These are phyloP conservation scores for Afroboletus lepidellus DNA, from an alignment of 1,284 basidiomycete genomes.

Conservation along the genomic window DNA sequence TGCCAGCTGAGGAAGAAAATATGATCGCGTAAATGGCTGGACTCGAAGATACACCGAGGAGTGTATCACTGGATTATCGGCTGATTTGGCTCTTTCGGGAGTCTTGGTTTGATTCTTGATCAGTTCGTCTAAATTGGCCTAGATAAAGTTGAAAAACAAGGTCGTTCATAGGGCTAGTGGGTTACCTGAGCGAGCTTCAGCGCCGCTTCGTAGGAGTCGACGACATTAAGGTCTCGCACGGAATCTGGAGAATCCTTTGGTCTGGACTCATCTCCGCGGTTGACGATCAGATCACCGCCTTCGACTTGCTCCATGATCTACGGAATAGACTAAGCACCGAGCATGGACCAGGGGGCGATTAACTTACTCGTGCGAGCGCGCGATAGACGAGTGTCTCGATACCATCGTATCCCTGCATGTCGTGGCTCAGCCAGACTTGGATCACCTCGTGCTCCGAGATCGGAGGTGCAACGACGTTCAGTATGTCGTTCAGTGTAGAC, in stretches of 20 bases:
- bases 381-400: constrained; percentile 95
- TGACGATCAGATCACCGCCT: constrained; percentile 87
- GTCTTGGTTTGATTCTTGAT: constrained; percentile 59
- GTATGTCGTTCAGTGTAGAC: constrained; percentile 84
- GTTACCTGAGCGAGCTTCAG: constrained; percentile 76
- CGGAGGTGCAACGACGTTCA: constrained; percentile 96
- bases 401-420: constrained; percentile 96
- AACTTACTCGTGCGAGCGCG: constrained; percentile 69
- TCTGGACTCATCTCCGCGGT: constrained; percentile 74
- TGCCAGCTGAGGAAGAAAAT: constrained; percentile 41
- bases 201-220: constrained; percentile 82
- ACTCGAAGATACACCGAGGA: constrained; percentile 93
- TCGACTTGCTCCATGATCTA: constrained; percentile 93
- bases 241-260: constrained; percentile 54
- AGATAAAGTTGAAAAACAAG: neutral
- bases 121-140: constrained; percentile 80
- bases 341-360: neutral
- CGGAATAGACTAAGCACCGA: constrained; percentile 5
- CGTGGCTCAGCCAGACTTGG: constrained; percentile 92
- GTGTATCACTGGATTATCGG: constrained; percentile 77
- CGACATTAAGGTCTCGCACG: constrained; percentile 73
- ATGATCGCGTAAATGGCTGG: constrained; percentile 77
- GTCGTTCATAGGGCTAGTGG: neutral
- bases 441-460: constrained; percentile 98
- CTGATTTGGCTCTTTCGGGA: constrained; percentile 41